These are phyloP conservation scores for Meyerozyma guilliermondii DNA, from an alignment of 1,139 yeast species.

Conservation along the genomic window DNA sequence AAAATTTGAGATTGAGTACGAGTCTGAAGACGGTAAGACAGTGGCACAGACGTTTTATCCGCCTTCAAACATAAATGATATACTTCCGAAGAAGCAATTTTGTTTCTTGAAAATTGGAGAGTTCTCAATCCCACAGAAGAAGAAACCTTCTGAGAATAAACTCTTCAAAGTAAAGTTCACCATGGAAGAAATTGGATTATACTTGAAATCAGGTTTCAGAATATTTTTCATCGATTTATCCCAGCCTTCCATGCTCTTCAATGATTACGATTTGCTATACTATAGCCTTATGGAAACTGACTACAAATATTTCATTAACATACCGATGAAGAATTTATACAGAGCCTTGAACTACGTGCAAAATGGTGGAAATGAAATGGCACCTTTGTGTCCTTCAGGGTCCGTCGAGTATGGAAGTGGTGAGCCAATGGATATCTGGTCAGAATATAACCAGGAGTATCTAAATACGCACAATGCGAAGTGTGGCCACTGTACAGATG, in stretches of 20 bases:
- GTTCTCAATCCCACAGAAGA: conserved; percentile 25
- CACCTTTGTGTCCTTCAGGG: conserved; percentile 2
- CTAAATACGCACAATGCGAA: conserved; percentile 3
- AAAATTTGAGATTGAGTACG: conserved; percentile 41
- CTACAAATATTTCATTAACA: conserved; percentile 36
- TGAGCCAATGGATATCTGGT: conserved; percentile 21
- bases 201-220: conserved; percentile 51
- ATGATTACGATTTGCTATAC: conserved; percentile 39
- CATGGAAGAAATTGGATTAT: conserved; percentile 58
- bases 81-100: conserved; percentile 49
- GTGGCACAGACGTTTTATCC: conserved; percentile 43
- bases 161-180: conserved; percentile 37
- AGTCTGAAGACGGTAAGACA: conserved; percentile 16
- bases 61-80: conserved; percentile 53
- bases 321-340: conserved; percentile 39
- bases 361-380: conserved; percentile 17
- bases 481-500: background rate
- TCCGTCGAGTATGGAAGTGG: conserved; percentile 25
- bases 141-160: conserved; percentile 13
- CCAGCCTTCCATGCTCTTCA: conserved; percentile 38
- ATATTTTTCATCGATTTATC: conserved; percentile 55
- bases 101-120: conserved; percentile 50
- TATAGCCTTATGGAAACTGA: conserved; percentile 40
- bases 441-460: conserved; percentile 22
- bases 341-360: conserved; percentile 37